Evolutionary conservation across 2,329 filamentous ascomycete species (phyloP).

Genomic region (Karstenula rhodostoma): DNA sequence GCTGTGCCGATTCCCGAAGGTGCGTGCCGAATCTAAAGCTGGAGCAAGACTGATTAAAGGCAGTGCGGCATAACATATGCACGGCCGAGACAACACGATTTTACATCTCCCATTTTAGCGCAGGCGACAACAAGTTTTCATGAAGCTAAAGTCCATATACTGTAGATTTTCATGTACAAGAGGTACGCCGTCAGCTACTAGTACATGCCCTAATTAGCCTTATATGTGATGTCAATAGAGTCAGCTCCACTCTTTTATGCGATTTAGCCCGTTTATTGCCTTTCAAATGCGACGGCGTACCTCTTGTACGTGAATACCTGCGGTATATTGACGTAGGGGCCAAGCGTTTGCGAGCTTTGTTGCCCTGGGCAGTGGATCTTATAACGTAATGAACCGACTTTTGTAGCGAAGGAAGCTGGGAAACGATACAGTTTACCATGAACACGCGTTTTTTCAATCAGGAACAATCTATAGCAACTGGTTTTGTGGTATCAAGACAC

Average conservation of each 20-base stretch:
- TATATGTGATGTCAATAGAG: too few species aligned
- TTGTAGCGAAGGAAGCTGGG: background rate
- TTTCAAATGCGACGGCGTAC: too few species aligned
- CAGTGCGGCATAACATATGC: constrained; percentile 4
- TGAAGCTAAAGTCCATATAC: constrained; percentile 3
- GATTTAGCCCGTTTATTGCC: too few species aligned
- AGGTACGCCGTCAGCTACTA: too few species aligned
- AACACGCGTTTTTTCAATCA: background rate
- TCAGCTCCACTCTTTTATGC: too few species aligned
- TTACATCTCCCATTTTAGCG: constrained; percentile 1
- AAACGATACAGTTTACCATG: background rate
- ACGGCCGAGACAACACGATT: background rate
- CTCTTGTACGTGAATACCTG: too few species aligned
- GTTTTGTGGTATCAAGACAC: background rate
- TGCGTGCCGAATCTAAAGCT: background rate
- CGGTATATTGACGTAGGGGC: constrained; percentile 10
- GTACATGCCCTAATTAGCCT: too few species aligned
- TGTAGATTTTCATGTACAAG: too few species aligned
- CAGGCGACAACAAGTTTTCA: constrained; percentile 7
- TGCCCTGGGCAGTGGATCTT: constrained; percentile 9
- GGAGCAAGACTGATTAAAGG: background rate
- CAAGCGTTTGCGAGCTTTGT: constrained; percentile 1
- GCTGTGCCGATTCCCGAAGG: background rate
- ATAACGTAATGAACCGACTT: constrained; percentile 9
- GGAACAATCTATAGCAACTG: background rate